phyloP scores from a whole-genome alignment of 2,329 filamentous ascomycete species.

The Lachnellula cervina region DNA sequence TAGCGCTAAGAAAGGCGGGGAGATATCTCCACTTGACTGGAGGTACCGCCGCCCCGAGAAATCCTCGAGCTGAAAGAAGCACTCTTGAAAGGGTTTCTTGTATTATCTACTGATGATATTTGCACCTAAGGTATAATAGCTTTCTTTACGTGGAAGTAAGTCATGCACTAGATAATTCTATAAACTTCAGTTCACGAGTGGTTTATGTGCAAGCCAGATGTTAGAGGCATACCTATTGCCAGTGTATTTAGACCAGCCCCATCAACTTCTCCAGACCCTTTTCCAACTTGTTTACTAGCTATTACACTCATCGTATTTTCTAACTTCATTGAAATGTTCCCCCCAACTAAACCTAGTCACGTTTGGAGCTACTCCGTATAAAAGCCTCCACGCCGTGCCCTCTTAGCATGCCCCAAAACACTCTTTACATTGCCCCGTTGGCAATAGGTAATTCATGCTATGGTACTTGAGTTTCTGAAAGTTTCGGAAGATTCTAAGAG shows the following conservation, averaged over 20 bases:
- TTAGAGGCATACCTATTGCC: too few species aligned
- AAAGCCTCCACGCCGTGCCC: not conserved
- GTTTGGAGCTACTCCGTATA: not conserved
- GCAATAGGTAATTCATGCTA: not conserved
- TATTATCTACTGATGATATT: not conserved
- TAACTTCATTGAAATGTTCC: not conserved
- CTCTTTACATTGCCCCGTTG: not conserved
- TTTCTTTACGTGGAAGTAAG: too few species aligned
- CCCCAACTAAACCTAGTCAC: not conserved
- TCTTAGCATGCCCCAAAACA: constrained; percentile 1
- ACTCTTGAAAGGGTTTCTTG: not conserved
- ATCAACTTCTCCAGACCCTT: not conserved
- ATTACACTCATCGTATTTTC: not conserved
- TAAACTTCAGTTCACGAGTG: too few species aligned
- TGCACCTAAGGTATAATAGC: not conserved
- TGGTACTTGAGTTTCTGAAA: not conserved
- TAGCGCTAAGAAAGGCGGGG: too few species aligned
- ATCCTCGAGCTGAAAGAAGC: not conserved
- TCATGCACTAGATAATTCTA: too few species aligned
- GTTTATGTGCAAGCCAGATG: too few species aligned
- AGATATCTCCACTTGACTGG: too few species aligned
- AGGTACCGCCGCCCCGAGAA: not conserved
- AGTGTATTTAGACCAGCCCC: too few species aligned
- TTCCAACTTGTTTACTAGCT: not conserved
- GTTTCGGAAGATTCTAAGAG: not conserved